Base-by-base conservation (phyloP, 192 early-diverging fungal genomes). In the Chytriomyces hyalinus region DNA sequence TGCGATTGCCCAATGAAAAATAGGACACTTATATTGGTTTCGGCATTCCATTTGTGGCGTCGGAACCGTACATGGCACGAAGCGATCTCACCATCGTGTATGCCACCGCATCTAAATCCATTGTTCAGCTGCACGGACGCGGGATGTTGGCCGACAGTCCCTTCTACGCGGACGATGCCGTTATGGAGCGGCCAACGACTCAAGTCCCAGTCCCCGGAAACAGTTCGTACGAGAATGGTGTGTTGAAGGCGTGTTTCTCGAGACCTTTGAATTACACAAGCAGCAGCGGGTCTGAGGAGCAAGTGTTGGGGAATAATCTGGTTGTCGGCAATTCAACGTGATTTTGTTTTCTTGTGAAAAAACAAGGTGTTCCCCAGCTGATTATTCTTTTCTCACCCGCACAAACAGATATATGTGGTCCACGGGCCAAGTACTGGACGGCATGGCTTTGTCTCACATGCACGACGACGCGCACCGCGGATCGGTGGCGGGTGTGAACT, bases 1-100 rank as follows among this genome's bases (percentile, higher is more conserved):
- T 49, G 15, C 11, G 13, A 48, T 49, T 49, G 36, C 36, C 36
- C 36, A 36, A 36, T 36, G 36, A 36, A 9, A 9, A n/a, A 8
- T 17, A 70, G 69, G 57, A 70, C 50, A 7, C 13, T 15, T 70
- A 70, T 17, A 70, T 70, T 17, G 69, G 69, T 15, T 70, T 70
- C 47, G 69, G 69, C 22, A 70, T 70, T 20, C 69, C 69, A n/a
- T 48, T 51, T 7, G 49, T 51, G 8, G 13, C 69, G 10, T 8
- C 69, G 20, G 26, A 50, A 48, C 69, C 69, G 10, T 10, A 43
- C 49, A 70, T 70, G 69, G 22, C 69, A 13, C 49, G 69, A 3
- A 51, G 49, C 22, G 26, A 70, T 57, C 20, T 70, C n/a, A 60
- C 26, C 22, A 9, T 70, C 10, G 69, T 60, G 17, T 70, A 22